phyloP scores from a whole-genome alignment of 257 asterid species.

The Scutellaria barbata region DNA sequence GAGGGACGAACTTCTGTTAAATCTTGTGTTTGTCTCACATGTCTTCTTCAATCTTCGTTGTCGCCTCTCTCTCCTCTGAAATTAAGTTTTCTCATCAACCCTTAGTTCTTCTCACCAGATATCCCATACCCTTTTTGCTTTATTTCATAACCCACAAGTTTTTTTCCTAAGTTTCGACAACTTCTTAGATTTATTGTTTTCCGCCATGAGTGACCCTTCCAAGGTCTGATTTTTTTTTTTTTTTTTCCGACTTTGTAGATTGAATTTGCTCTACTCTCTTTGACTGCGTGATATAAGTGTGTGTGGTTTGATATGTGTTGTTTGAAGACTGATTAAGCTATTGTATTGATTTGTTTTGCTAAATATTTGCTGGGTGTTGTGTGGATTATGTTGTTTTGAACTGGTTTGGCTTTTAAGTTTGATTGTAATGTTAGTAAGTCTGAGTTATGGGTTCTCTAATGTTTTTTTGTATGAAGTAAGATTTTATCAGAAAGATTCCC shows the following conservation, averaged over 20 bases:
- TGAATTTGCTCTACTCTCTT: conserved; percentile 13
- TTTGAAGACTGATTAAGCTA: conserved; percentile 12
- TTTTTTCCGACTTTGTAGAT: conserved; percentile 4
- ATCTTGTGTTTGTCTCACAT: conserved; percentile 60
- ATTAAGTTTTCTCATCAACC: conserved; percentile 41
- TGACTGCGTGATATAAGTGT: not conserved
- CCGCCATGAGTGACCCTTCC: conserved; percentile 62
- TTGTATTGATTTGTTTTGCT: conserved; percentile 27
- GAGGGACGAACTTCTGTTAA: conserved; percentile 32
- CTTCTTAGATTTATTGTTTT: conserved; percentile 37
- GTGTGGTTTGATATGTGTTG: conserved; percentile 24
- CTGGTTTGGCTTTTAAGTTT: conserved; percentile 23
- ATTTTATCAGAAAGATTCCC: conserved; percentile 19
- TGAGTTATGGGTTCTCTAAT: conserved; percentile 25
- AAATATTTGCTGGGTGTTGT: not conserved
- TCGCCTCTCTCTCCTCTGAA: conserved; percentile 35
- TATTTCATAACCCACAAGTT: conserved; percentile 39
- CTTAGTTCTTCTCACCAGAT: conserved; percentile 40
- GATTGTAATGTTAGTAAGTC: not conserved
- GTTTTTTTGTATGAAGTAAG: conserved; percentile 25
- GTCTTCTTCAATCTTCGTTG: conserved; percentile 55
- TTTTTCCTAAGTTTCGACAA: conserved; percentile 32
- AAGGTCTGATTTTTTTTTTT: conserved; percentile 61
- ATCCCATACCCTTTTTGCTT: conserved; percentile 44
- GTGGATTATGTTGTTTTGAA: conserved; percentile 15